Conservation (phyloP, 768 basidiomycete genomes). For the Plicaturopsis crispa region DNA sequence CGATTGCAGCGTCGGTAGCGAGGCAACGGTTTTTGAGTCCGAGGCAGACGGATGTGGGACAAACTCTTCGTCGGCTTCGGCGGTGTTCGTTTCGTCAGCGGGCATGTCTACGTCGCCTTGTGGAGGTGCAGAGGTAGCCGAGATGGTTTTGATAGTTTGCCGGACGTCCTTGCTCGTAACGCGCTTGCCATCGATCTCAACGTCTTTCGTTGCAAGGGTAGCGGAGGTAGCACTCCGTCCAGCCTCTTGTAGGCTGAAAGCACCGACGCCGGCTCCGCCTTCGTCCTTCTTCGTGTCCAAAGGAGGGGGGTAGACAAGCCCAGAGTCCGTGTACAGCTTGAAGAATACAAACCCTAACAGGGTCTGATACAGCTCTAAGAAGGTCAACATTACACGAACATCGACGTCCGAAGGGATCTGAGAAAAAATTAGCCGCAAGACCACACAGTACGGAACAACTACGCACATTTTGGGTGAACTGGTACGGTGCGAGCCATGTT, state of each 20-base stretch:
- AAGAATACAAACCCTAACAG: conserved; percentile 93
- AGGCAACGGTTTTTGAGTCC: conserved; percentile 31
- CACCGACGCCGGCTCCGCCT: conserved; percentile 79
- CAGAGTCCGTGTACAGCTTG: conserved; percentile 94
- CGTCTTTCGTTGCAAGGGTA: conserved; percentile 21
- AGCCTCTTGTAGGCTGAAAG: conserved; percentile 67
- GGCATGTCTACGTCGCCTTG: conserved; percentile 32
- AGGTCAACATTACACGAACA: conserved; percentile 95
- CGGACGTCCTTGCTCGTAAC: conserved; percentile 51
- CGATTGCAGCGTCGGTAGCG: conserved; percentile 64
- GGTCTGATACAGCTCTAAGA: conserved; percentile 96
- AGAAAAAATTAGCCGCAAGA: conserved; percentile 7
- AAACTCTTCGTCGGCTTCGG: conserved; percentile 58
- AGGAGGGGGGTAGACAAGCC: conserved; percentile 92
- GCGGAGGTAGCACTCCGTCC: conserved; percentile 12
- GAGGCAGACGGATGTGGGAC: conserved; percentile 50
- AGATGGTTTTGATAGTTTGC: conserved; percentile 40
- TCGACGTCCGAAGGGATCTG: conserved; percentile 95
- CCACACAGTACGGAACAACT: background rate
- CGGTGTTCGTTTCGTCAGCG: conserved; percentile 21
- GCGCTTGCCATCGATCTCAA: conserved; percentile 29
- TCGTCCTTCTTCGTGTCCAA: conserved; percentile 81
- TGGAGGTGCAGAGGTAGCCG: conserved; percentile 11
- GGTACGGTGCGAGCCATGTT: conserved; percentile 96
- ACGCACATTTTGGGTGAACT: conserved; percentile 89